A percentile compares a stretch with the other conserved stretches of the same genome.
These are phyloP conservation scores for Papiliotrema flavescens DNA, from an alignment of 1,284 basidiomycete species.

Conservation along the genomic window DNA sequence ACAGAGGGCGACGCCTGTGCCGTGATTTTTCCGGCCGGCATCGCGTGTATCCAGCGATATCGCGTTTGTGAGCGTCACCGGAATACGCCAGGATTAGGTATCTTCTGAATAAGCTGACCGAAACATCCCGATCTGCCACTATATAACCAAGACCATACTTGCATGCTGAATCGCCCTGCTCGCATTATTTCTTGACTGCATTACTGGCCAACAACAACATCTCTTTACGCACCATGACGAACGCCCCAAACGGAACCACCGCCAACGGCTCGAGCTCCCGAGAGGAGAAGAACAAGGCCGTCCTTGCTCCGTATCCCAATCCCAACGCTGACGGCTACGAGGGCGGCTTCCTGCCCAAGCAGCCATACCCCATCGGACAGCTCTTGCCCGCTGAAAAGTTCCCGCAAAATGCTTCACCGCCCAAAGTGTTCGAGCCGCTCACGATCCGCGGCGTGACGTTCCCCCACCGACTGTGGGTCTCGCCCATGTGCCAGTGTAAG, in stretches of 20 bases:
- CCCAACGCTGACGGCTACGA: slow-evolving; percentile 19
- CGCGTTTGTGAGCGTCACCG: too few relatives aligned
- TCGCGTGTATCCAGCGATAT: too few relatives aligned
- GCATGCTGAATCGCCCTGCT: too few relatives aligned
- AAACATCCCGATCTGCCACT: too few relatives aligned
- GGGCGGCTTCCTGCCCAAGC: slow-evolving; percentile 52
- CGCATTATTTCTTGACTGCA: too few relatives aligned
- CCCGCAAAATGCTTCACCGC: slow-evolving; percentile 50
- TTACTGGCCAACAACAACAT: background rate
- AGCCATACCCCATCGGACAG: slow-evolving; percentile 61
- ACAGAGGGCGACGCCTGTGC: too few relatives aligned
- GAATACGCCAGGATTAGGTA: too few relatives aligned
- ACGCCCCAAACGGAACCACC: background rate
- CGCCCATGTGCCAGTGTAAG: slow-evolving; percentile 66
- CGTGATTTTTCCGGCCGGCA: too few relatives aligned
- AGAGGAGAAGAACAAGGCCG: slow-evolving; percentile 1
- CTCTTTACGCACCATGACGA: background rate
- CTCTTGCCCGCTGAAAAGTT: slow-evolving; percentile 28
- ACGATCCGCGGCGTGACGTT: slow-evolving; percentile 62
- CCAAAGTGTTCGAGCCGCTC: slow-evolving; percentile 65
- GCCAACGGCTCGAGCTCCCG: background rate
- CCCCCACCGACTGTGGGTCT: slow-evolving; percentile 57
- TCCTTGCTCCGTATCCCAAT: slow-evolving; percentile 12
- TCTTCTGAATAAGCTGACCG: too few relatives aligned
- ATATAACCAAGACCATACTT: too few relatives aligned